Base-by-base conservation (phyloP, 164 flowering plant genomes). In the Euptelea pleiosperma region DNA sequence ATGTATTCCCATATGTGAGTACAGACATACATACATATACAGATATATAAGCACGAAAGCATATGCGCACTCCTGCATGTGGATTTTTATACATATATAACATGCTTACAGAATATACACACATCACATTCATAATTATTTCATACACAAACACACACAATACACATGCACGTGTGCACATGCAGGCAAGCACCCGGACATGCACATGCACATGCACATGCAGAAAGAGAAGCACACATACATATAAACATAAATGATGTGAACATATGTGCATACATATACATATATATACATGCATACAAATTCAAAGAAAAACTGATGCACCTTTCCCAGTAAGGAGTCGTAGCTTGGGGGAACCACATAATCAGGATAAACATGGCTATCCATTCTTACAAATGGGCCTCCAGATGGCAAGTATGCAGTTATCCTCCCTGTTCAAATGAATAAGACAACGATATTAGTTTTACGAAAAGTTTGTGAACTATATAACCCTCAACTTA, bases 311-410 rank as follows among this genome's bases (percentile, higher is more conserved):
- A 47, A 12, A 57, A 28, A 44, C 10, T 52, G 15, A 60, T 73
- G 28, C 42, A 87, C 98, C 97, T 93, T 93, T 69, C 89, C 97
- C 33, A 93, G 89, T 45, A 90, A 76, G 25, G 98, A 93, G 73
- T 93, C 98, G 63, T 93, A 93, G 82, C 92, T 93, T 30, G 97
- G 98, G 55, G 98, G 98, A 63, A 93, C 98, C 50, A 88, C 94
- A 72, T 93, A 87, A 72, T 84, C 96, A 44, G 94, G 82, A 80
- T 93, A 93, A 43, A 90, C 77, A 79, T 93, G 98, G 75, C 96
- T 93, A 65, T 93, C 98, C 97, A 93, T 89, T 75, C 98, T 82
- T 46, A 88, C 96, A 79, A 90, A 93, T 63, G 97, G 98, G 9
- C 98, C 98, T 60, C 98, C 98, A 66, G 96, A 72, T 51, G 98